phyloP scores from a whole-genome alignment of 1,284 basidiomycete genomes.

The Tranzscheliella williamsii region DNA sequence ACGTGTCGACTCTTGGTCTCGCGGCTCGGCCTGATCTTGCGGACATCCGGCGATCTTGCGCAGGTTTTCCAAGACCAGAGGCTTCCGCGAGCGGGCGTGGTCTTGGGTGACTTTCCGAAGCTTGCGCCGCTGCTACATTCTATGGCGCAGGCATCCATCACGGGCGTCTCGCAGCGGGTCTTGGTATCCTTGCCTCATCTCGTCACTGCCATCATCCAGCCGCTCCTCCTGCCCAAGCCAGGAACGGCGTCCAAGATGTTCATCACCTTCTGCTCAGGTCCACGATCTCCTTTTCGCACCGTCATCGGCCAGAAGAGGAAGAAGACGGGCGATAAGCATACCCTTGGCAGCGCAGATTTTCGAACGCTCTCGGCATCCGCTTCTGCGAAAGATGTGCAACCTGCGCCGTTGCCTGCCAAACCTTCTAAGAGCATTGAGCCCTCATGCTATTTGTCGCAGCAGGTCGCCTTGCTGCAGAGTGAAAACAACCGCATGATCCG shows the following conservation, averaged over 20 bases:
- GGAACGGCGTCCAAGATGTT: not conserved
- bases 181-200: slow-evolving; percentile 1
- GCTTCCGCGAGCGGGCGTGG: slow-evolving; percentile 5
- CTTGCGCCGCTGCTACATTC: slow-evolving; percentile 16
- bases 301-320: no score
- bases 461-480: not conserved
- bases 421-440: not conserved
- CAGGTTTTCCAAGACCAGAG: not conserved
- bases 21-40: slow-evolving; percentile 13
- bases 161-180: slow-evolving; percentile 11
- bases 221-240: slow-evolving; percentile 1
- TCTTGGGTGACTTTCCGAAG: slow-evolving; percentile 9
- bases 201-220: slow-evolving; percentile 11
- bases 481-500: no score
- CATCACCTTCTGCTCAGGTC: no score
- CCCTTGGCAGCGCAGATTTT: not conserved
- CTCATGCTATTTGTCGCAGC: not conserved
- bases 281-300: no score
- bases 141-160: slow-evolving; percentile 13
- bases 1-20: slow-evolving; percentile 13
- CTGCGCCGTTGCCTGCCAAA: not conserved
- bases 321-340: no score
- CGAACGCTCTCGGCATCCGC: not conserved
- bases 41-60: not conserved
- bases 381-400: not conserved